Conservation (phyloP, 768 basidiomycete genomes). For the Kwoniella heveanensis region DNA sequence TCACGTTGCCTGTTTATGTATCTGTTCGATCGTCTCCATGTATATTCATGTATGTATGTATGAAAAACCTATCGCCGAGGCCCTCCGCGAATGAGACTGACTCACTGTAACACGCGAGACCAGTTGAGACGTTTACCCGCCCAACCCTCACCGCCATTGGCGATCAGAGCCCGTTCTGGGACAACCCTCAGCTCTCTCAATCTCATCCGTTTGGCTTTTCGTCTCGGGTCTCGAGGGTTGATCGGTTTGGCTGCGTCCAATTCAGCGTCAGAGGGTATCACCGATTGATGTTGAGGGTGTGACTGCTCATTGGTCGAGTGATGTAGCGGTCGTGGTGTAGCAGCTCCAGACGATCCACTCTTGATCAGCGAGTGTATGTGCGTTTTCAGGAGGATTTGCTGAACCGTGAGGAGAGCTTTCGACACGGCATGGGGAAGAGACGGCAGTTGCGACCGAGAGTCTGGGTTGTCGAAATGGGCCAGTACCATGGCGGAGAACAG, state of each 20-base stretch:
- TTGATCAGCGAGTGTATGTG: slow-evolving; percentile 35
- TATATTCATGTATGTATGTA: no score
- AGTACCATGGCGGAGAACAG: slow-evolving; percentile 90
- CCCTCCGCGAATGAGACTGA: no score
- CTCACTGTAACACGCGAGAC: slow-evolving; percentile 5
- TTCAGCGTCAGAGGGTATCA: slow-evolving; percentile 72
- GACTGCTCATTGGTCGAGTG: slow-evolving; percentile 63
- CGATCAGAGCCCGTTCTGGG: slow-evolving; percentile 67
- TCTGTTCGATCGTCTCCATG: no score
- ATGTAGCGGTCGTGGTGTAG: slow-evolving; percentile 31
- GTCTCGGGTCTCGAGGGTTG: slow-evolving; percentile 61
- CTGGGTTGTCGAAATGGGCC: slow-evolving; percentile 65
- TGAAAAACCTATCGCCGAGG: no score
- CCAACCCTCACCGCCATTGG: slow-evolving; percentile 40
- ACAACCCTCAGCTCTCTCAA: slow-evolving; percentile 82
- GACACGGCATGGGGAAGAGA: slow-evolving; percentile 47
- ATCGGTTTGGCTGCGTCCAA: slow-evolving; percentile 59
- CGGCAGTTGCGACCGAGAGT: slow-evolving; percentile 20
- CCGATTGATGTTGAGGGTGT: slow-evolving; percentile 60
- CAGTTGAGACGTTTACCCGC: slow-evolving; percentile 43
- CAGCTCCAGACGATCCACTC: slow-evolving; percentile 16
- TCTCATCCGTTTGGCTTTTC: slow-evolving; percentile 73
- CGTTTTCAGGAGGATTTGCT: slow-evolving; percentile 50
- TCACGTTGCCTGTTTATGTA: no score
- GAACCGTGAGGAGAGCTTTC: slow-evolving; percentile 46